phyloP scores from a whole-genome alignment of 352 stramenopile genomes.

The Phytophthora meadii region DNA sequence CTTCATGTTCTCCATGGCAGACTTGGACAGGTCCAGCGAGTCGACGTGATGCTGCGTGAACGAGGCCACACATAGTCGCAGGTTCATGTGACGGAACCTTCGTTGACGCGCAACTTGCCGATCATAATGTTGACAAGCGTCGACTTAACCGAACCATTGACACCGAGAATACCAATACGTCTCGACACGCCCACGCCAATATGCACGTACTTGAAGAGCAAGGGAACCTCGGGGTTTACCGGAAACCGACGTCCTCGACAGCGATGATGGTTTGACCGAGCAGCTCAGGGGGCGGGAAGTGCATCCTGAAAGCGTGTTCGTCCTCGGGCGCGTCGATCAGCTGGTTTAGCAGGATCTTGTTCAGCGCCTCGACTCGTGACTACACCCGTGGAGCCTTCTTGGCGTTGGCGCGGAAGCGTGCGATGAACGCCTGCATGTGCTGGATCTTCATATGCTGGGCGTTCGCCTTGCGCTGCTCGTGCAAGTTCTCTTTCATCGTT shows the following conservation, averaged over 20 bases:
- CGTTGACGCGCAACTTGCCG: constrained; percentile 89
- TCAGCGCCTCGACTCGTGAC: constrained; percentile 94
- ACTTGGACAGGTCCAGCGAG: constrained; percentile 93
- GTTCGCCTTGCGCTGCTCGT: constrained; percentile 92
- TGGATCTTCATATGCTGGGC: constrained; percentile 89
- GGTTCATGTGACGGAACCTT: constrained; percentile 90
- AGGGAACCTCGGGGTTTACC: constrained; percentile 63
- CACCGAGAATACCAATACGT: constrained; percentile 93
- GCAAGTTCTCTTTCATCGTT: constrained; percentile 93
- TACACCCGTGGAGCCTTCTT: constrained; percentile 97
- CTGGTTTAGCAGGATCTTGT: constrained; percentile 89
- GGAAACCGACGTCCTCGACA: constrained; percentile 89
- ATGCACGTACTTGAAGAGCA: constrained; percentile 92
- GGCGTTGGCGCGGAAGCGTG: constrained; percentile 95
- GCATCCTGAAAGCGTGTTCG: constrained; percentile 94
- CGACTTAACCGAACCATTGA: constrained; percentile 95
- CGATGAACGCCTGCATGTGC: constrained; percentile 98
- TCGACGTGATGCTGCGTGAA: constrained; percentile 98
- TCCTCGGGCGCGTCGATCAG: constrained; percentile 93
- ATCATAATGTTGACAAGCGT: constrained; percentile 98
- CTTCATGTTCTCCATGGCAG: constrained; percentile 92
- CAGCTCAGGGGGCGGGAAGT: constrained; percentile 94
- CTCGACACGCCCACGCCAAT: constrained; percentile 96
- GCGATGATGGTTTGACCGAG: constrained; percentile 96
- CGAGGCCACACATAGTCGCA: constrained; percentile 92